Percentiles rank a stretch among this genome's conserved stretches.
Evolutionary conservation across 2,329 filamentous ascomycete species (phyloP).

Genomic region (Incumbomyces lentus): DNA sequence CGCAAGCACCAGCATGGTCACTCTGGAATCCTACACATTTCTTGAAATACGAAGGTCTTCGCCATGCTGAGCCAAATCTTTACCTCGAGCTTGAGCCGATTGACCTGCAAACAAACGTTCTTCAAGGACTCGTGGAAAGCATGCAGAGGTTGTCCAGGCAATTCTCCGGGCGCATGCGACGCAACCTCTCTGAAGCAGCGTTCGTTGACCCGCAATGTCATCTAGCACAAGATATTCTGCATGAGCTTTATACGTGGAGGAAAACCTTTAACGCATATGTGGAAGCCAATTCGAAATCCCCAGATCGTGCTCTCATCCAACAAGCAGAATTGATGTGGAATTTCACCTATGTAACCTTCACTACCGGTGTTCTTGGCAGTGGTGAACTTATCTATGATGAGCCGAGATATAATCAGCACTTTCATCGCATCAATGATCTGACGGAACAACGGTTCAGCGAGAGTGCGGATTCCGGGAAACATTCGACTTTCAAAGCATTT

Average conservation of each 20-base stretch:
- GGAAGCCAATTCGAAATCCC: neutral
- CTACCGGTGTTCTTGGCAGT: neutral
- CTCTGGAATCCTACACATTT: slow-evolving; percentile 4
- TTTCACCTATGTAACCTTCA: slow-evolving; percentile 4
- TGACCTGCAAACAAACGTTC: neutral
- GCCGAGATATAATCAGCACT: neutral
- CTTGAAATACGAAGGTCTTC: neutral
- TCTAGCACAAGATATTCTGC: slow-evolving; percentile 2
- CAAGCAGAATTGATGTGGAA: slow-evolving; percentile 4
- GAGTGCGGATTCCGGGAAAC: neutral
- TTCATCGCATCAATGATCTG: slow-evolving; percentile 3
- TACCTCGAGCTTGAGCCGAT: slow-evolving; percentile 2
- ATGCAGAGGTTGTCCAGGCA: slow-evolving; percentile 1
- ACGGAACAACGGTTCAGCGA: neutral
- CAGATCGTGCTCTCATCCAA: neutral
- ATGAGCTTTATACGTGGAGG: neutral
- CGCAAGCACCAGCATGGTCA: neutral
- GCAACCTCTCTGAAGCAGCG: neutral
- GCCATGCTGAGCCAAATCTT: slow-evolving; percentile 1
- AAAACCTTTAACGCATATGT: neutral
- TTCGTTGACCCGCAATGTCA: neutral
- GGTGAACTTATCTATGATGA: slow-evolving; percentile 2
- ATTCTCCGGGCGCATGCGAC: slow-evolving; percentile 1
- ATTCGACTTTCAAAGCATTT: slow-evolving; percentile 2
- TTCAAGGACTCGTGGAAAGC: neutral